Evolutionary conservation across 805 yeast species (phyloP), one percentile per base, ranked within the genome.

Genomic region (Wickerhamiella musiphila): DNA sequence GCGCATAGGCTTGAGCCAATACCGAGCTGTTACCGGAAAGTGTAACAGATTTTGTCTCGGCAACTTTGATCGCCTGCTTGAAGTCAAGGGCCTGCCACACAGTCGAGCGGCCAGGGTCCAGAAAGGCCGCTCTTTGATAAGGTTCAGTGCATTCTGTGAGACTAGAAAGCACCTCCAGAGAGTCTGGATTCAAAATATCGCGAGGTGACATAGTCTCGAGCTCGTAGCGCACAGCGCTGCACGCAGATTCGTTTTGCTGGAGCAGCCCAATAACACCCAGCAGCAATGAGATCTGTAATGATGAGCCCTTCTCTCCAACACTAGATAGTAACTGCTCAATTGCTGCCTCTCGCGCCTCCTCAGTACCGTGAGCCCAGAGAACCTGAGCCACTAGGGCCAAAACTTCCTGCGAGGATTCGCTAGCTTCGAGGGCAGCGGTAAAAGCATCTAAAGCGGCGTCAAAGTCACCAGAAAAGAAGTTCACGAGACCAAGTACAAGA

Each of bases 321-420:
- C 64, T 70, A 16, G 65, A 62, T 43, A 78, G 75, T 27, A 86
- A 54, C 51, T 82, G 93, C 44, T 83, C 94, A 29, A 78, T 47
- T 0, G 95, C 94, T 1, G 83, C 84, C 40, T 72, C 76, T 36
- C 70, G 73, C 1, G 90, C 71, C 4, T 78, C 90, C n/a, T 66
- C 70, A 0, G 71, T 66, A n/a, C 71, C 77, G 35, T 68, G 68
- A 2, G 81, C 79, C 57, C 75, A 77, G 31, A 90, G 58, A 1
- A 84, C 76, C 47, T 83, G 93, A 0, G 90, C 70, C 14, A 81
- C 64, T 18, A 86, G 54, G 5, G 75, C 68, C 11, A 81, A 71
- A n/a, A 82, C 62, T 38, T 74, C 65, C 40, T 66, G 70, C 4
- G 77, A 69, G 30, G 68, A 71, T 4, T 68, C 65, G 16, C 74